A percentile compares a stretch with the other conserved stretches of the same genome.
Evolutionary conservation across 2,329 filamentous ascomycete genomes (phyloP).

Genomic region (Microdochium nivale): DNA sequence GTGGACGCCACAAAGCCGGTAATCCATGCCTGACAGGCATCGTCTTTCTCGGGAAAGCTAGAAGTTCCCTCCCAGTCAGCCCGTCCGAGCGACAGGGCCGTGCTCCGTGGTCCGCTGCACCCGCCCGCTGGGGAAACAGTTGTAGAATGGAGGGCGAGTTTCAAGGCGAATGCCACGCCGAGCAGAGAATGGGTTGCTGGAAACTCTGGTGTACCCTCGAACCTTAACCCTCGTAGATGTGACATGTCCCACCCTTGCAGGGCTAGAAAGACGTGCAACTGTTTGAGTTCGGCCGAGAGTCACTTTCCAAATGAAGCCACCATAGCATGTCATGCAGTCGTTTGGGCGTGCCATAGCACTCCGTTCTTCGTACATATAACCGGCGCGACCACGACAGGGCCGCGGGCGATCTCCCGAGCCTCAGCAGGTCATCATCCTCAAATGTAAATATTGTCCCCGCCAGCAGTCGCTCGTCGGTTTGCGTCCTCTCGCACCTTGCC

Average conservation of each 20-base stretch:
- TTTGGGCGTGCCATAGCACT: background rate
- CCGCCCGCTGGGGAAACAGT: background rate
- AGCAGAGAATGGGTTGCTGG: background rate
- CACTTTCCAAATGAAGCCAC: background rate
- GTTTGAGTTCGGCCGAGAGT: background rate
- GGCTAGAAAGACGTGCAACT: background rate
- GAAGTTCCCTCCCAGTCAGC: background rate
- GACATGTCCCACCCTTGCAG: background rate
- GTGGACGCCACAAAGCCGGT: too few relatives aligned
- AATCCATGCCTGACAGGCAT: background rate
- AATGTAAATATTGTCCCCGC: background rate
- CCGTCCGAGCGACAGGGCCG: background rate
- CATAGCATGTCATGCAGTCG: background rate
- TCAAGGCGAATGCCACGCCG: background rate
- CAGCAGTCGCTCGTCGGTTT: constrained; percentile 2
- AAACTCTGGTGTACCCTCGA: background rate
- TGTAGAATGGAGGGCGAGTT: background rate
- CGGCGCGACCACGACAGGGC: background rate
- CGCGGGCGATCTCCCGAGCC: background rate
- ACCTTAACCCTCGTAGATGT: background rate
- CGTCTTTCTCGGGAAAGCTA: background rate
- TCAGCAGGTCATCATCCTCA: background rate
- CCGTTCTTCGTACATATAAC: background rate
- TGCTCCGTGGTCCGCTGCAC: background rate
- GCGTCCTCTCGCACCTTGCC: constrained; percentile 1